Percentiles rank a stretch among this genome's conserved stretches.
Evolutionary conservation across 345 rosid species (phyloP).

Genomic region (Carallia brachiata): DNA sequence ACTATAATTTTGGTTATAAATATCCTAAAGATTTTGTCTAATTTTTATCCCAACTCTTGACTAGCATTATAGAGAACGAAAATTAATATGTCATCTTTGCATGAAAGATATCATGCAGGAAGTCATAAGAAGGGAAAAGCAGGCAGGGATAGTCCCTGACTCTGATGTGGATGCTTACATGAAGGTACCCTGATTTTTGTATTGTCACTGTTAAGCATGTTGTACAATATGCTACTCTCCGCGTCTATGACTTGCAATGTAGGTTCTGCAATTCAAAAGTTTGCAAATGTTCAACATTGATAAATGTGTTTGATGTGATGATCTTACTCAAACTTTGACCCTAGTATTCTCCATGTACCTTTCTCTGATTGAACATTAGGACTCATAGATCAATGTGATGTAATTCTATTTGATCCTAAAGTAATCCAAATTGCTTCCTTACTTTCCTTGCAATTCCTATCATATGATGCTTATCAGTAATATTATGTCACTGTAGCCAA

Average conservation of each 20-base stretch:
- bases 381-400: no score
- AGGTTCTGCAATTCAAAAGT: no score
- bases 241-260: no score
- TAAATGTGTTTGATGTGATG: no score
- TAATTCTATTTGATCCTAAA: neutral
- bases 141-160: constrained; percentile 34
- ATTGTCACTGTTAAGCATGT: neutral
- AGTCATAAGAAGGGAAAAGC: constrained; percentile 32
- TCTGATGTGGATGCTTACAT: constrained; percentile 39
- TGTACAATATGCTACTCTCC: neutral
- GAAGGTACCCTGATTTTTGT: constrained; percentile 28
- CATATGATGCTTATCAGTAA: neutral
- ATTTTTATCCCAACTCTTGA: no score
- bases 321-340: no score
- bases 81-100: neutral
- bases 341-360: no score
- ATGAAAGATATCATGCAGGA: constrained; percentile 24
- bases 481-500: neutral
- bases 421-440: neutral
- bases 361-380: no score
- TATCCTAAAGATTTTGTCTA: no score
- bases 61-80: neutral
- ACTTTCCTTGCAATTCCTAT: neutral
- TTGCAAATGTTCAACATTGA: no score
- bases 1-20: no score